phyloP scores from a whole-genome alignment of 129 eudicot species.

The Scalesia atractyloides region DNA sequence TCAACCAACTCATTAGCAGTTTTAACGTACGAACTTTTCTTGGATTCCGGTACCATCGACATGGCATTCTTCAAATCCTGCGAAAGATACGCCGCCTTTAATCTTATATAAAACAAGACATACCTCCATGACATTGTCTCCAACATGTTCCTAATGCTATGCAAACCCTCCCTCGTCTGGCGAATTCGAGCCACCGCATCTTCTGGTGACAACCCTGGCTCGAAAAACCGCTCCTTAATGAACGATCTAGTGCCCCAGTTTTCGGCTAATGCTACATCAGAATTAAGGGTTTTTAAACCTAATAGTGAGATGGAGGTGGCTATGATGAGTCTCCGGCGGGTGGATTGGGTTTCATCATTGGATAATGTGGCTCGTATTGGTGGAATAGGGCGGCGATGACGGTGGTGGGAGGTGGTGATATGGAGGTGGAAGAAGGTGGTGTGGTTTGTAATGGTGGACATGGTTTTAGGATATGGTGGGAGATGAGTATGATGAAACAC shows the following conservation, averaged over 20 bases:
- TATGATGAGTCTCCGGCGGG: slow-evolving; percentile 49
- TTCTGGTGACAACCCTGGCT: slow-evolving; percentile 83
- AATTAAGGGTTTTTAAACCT: slow-evolving; percentile 36
- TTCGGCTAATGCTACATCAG: slow-evolving; percentile 53
- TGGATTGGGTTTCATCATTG: slow-evolving; percentile 35
- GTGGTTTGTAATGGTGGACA: slow-evolving; percentile 52
- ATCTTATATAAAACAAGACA: slow-evolving; percentile 72
- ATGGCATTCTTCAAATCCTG: slow-evolving; percentile 74
- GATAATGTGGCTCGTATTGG: slow-evolving; percentile 41
- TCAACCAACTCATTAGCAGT: slow-evolving; percentile 81
- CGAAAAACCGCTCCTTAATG: slow-evolving; percentile 60
- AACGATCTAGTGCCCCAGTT: slow-evolving; percentile 81
- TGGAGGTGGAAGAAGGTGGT: slow-evolving; percentile 47
- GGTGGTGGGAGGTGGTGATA: slow-evolving; percentile 41
- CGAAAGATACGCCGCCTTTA: slow-evolving; percentile 65
- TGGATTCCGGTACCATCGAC: slow-evolving; percentile 52
- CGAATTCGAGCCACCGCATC: slow-evolving; percentile 74
- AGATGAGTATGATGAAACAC: background rate
- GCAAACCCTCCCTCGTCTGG: slow-evolving; percentile 82
- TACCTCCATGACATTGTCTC: slow-evolving; percentile 92
- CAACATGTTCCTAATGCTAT: slow-evolving; percentile 73
- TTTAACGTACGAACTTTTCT: slow-evolving; percentile 46
- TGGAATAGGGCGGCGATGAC: slow-evolving; percentile 20
- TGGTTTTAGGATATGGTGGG: slow-evolving; percentile 29
- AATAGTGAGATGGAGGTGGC: slow-evolving; percentile 56